Evolutionary conservation across 305 asterid species (phyloP).

Genomic region (Caryopteris hybrid): DNA sequence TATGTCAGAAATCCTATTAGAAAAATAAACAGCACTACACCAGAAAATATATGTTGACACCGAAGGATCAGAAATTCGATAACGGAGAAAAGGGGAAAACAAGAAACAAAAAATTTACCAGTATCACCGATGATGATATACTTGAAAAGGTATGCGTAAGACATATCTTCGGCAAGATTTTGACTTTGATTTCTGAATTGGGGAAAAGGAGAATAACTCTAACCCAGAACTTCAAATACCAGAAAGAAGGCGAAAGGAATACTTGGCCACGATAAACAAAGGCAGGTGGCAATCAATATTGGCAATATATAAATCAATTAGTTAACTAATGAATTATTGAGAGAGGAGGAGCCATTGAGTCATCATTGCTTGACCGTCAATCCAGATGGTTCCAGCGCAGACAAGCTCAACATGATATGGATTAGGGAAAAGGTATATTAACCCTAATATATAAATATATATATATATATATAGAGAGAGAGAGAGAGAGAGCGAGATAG

Average conservation of each 20-base stretch:
- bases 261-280: not conserved
- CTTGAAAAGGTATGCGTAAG: slow-evolving; percentile 49
- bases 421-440: too few species aligned
- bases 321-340: not conserved
- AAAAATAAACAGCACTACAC: not conserved
- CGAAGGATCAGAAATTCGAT: not conserved
- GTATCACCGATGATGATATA: slow-evolving; percentile 53
- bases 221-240: not conserved
- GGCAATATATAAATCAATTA: not conserved
- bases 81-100: not conserved
- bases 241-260: slow-evolving; percentile 7
- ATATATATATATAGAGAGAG: too few species aligned
- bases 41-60: not conserved
- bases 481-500: too few species aligned
- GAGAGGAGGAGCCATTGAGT: not conserved
- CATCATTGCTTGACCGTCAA: not conserved
- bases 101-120: slow-evolving; percentile 27
- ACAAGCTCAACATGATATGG: not conserved
- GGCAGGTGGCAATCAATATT: not conserved
- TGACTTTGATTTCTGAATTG: not conserved
- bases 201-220: not conserved
- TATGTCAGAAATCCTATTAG: not conserved
- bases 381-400: slow-evolving; percentile 20
- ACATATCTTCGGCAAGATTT: slow-evolving; percentile 17
- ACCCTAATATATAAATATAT: too few species aligned